phyloP scores from a whole-genome alignment of 331 rosid genomes.

The Telfairia occidentalis region DNA sequence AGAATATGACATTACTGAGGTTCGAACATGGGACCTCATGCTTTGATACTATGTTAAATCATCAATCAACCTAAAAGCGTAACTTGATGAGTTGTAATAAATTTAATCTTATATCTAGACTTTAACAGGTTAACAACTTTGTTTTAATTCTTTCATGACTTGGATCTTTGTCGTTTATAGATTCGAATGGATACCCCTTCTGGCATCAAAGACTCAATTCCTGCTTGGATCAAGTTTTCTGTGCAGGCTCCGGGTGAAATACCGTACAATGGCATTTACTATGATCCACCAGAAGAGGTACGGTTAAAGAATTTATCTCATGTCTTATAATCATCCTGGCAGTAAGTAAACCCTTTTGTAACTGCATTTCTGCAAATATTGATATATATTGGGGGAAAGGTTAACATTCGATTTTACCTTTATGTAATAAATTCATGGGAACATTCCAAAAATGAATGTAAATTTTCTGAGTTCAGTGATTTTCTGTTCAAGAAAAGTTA shows the following conservation, averaged over 20 bases:
- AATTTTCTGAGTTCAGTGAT: not conserved
- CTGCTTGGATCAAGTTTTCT: conserved; percentile 93
- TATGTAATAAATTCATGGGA: not conserved
- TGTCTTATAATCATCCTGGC: not conserved
- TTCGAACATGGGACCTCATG: too few species aligned
- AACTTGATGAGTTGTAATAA: too few species aligned
- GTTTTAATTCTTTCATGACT: conserved; percentile 3
- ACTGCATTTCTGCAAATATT: not conserved
- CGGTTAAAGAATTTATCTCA: conserved; percentile 12
- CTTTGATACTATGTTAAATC: too few species aligned
- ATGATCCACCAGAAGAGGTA: conserved; percentile 98
- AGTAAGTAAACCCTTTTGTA: not conserved
- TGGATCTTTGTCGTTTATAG: conserved; percentile 31
- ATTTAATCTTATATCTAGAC: too few species aligned
- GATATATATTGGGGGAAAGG: not conserved
- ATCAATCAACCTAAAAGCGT: too few species aligned
- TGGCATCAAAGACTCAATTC: conserved; percentile 83
- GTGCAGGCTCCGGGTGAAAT: conserved; percentile 92
- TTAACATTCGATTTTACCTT: not conserved
- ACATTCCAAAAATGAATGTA: not conserved
- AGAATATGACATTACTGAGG: too few species aligned
- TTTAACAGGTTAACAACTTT: too few species aligned
- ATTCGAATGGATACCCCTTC: conserved; percentile 86
- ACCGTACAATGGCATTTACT: conserved; percentile 74
- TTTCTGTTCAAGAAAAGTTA: not conserved